Percentiles rank a stretch among this genome's conserved stretches.
Conservation (phyloP, 345 rosid genomes). For the Pelargonium nanum region DNA sequence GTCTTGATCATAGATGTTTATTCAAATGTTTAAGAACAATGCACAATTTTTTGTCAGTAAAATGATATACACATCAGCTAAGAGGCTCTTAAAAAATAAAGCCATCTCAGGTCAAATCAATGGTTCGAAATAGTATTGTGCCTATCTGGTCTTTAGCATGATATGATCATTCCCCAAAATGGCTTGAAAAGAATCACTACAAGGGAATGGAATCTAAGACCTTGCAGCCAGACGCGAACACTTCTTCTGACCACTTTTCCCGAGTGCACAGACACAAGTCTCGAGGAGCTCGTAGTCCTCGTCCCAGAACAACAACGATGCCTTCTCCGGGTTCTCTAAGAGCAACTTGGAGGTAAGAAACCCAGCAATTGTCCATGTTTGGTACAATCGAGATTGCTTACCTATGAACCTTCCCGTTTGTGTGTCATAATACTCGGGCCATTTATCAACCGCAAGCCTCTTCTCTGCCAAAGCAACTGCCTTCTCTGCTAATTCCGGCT, state of each 20-base stretch:
- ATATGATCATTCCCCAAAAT: not conserved
- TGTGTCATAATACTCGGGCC: constrained; percentile 95
- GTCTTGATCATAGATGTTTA: no score
- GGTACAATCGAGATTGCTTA: constrained; percentile 64
- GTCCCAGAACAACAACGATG: constrained; percentile 69
- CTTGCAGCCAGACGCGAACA: constrained; percentile 50
- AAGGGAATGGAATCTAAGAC: constrained; percentile 12
- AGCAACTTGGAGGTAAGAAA: constrained; percentile 79
- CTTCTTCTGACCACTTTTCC: constrained; percentile 45
- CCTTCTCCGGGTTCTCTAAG: constrained; percentile 73
- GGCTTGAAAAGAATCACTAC: not conserved
- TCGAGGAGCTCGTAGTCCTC: constrained; percentile 88
- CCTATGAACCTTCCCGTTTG: constrained; percentile 67
- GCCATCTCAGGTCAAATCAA: no score
- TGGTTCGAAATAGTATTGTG: not conserved
- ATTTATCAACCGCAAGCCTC: constrained; percentile 49
- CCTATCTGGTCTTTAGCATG: not conserved
- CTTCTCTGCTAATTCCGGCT: constrained; percentile 56
- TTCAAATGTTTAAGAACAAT: no score
- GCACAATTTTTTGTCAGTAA: no score
- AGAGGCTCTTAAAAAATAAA: no score
- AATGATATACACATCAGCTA: no score
- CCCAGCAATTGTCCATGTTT: constrained; percentile 87
- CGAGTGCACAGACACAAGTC: constrained; percentile 62
- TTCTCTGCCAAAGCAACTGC: constrained; percentile 64